Base-by-base conservation (phyloP, 371 early-diverging fungal species). In the Batrachochytrium dendrobatidis region DNA sequence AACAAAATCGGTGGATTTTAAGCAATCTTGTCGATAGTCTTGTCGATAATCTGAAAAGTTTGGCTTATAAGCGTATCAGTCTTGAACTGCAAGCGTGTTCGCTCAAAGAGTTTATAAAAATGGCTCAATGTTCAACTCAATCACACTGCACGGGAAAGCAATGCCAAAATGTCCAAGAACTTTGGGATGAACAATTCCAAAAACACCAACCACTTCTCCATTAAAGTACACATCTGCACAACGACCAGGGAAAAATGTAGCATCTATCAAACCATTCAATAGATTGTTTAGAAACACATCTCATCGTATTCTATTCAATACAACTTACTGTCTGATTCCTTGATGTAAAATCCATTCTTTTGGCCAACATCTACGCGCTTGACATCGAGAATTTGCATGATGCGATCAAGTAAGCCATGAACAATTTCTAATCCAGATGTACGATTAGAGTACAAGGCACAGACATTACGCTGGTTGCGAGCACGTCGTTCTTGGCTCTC, bases 81-180 rank as follows among this genome's bases (percentile, higher is more conserved):
- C n/a, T n/a, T n/a, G n/a, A n/a, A n/a, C n/a, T n/a, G n/a, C n/a
- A n/a, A n/a, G n/a, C n/a, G n/a, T n/a, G n/a, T n/a, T n/a, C n/a
- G n/a, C n/a, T n/a, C n/a, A n/a, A n/a, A n/a, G n/a, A 31, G 55
- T 39, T 62, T 61, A 96, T 66, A 96, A 73, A 81, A 98, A 94
- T 51, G 90, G 92, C 78, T 97, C 98, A 55, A 98, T 74, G 74
- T 91, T 90, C 64, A 97, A 80, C 82, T 98, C 99, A 58, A 98
- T 69, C 32, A 88, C 87, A 31, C 94, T 89, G 59, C 85, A 83
- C n/a, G 95, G 94, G 69, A 85, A 86, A 28, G 72, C 71, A 58
- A 97, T 79, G 59, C 89, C 91, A 70, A 88, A 98, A 72, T 85
- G 86, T 51, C 76, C 77, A 58, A 95, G 70, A 1, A 96, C 95